Evolutionary conservation across 2,329 filamentous ascomycete genomes (phyloP), one percentile per base, ranked within the genome.

Genomic region (Alternaria tenuissima): DNA sequence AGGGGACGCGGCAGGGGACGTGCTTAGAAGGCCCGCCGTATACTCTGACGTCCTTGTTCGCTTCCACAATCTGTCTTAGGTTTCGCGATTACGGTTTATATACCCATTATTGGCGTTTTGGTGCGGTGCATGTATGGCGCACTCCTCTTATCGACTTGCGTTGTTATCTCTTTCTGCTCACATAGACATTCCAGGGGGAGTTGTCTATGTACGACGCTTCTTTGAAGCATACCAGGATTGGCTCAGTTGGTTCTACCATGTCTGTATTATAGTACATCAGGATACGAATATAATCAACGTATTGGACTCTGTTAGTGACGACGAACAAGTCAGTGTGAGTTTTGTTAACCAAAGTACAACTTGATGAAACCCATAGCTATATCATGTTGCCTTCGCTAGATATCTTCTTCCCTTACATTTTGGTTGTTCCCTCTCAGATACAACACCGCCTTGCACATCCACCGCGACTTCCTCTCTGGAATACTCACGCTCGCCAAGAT

Each of bases 1-100:
- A 65, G 76, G 20, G 69, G 74, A 26, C 70, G 74, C 20, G 76
- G 76, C 6, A 63, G 74, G 47, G 70, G 70, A 36, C 58, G 59
- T 54, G 58, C 30, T 34, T 61, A 53, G 36, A 20, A 5, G 7
- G n/a, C 18, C 28, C 42, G n/a, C 28, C n/a, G 16, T 20, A 7
- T 28, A 30, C 18, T 20, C 18, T 36, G 36, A 44, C 20, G 20
- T 36, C 46, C 18, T 22, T 14, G 7, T n/a, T 16, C 18, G 11
- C 18, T 22, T 30, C 5, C 28, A 30, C 28, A 30, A 36, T 38
- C 7, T 12, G 22, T 56, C 41, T 34, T 46, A n/a, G 46, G 34
- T 57, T 52, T 49, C 7, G 38, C 41, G 54, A 36, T 57, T 52
- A 52, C 28, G 55, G 46, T 53, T 47, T 63, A 65, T 65, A 65